Percentiles rank a stretch among this genome's conserved stretches.
phyloP scores from a whole-genome alignment of 805 yeast species.

The Nakazawaea ambrosiae region DNA sequence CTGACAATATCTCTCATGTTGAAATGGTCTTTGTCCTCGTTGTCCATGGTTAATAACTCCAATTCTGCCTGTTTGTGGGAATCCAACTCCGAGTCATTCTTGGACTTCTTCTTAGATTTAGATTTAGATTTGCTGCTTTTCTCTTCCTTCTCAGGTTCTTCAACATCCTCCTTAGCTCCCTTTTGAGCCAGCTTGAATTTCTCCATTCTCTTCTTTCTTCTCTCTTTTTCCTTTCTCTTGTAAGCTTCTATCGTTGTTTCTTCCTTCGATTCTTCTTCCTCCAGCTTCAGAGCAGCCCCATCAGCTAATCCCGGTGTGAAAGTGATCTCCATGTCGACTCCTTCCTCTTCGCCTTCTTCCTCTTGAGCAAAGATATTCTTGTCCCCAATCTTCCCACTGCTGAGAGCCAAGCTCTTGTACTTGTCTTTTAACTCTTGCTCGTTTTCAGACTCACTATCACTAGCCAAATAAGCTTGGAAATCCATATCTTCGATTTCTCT shows the following conservation, averaged over 20 bases:
- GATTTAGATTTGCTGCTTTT: conserved; percentile 29
- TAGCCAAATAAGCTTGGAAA: conserved; percentile 85
- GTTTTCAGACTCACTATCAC: conserved; percentile 55
- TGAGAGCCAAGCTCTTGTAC: conserved; percentile 52
- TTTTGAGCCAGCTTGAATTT: conserved; percentile 57
- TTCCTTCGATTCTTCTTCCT: conserved; percentile 37
- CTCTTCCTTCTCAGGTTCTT: conserved; percentile 19
- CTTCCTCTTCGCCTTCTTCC: conserved; percentile 44
- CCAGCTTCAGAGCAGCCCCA: conserved; percentile 27
- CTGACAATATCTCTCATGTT: conserved; percentile 71
- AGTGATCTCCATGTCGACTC: conserved; percentile 90
- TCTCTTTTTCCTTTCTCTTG: conserved; percentile 85
- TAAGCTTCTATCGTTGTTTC: conserved; percentile 75
- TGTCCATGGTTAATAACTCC: conserved; percentile 66
- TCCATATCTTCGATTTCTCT: conserved; percentile 89
- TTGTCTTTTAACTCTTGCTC: conserved; percentile 43
- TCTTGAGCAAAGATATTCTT: conserved; percentile 27
- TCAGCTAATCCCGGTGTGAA: conserved; percentile 81
- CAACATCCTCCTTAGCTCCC: conserved; percentile 38
- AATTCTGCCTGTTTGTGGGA: conserved; percentile 49
- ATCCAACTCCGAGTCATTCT: too few species aligned
- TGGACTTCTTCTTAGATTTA: conserved; percentile 37
- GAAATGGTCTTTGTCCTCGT: conserved; percentile 55
- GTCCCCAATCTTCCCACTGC: conserved; percentile 26
- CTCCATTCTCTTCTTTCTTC: conserved; percentile 79